Evolutionary conservation across 768 basidiomycete species (phyloP), one percentile per base, ranked within the genome.

Genomic region (Termitomyces titanicus): DNA sequence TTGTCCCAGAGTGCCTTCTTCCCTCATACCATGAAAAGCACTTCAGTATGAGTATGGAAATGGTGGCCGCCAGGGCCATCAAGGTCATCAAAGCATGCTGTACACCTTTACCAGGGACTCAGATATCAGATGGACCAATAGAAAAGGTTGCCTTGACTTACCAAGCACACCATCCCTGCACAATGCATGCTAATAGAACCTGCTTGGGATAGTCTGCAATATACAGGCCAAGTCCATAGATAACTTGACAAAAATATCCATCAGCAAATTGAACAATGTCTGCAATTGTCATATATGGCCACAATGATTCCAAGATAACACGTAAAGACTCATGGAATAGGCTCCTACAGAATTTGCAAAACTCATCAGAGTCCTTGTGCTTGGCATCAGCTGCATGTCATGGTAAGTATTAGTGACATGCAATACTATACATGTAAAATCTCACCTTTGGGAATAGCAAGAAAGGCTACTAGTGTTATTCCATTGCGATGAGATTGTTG

Each of bases 191-290:
- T 1, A 74, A 53, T 5, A 65, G 51, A 4, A 63, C 66, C 51
- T 74, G 70, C 56, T 74, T 71, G 0, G 72, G 73, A 39, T 76
- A 74, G 48, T 76, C 69, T 0, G 69, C 69, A 46, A 74, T 73
- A 47, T 70, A 74, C 2, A 70, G 65, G 15, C 64, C 68, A 17
- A 76, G 58, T 2, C 60, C 63, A 58, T 64, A 72, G 17, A 71
- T 65, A 6, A 60, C 61, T 10, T 61, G 47, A 0, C 58, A 55
- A 52, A 53, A 72, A 47, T 71, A 66, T 0, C 73, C 66, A 58
- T 76, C 70, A 12, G 57, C 55, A 48, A 59, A 75, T 0, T 47
- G 40, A 0, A 62, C 27, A 24, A 74, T 54, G 24, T 65, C 58
- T 0, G 69, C 69, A 0, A 5, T 61, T 0, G 48, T 59, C 74